Percentiles rank a stretch among this genome's conserved stretches.
Evolutionary conservation across 768 basidiomycete species (phyloP).

Genomic region (Hebeloma cylindrosporum): DNA sequence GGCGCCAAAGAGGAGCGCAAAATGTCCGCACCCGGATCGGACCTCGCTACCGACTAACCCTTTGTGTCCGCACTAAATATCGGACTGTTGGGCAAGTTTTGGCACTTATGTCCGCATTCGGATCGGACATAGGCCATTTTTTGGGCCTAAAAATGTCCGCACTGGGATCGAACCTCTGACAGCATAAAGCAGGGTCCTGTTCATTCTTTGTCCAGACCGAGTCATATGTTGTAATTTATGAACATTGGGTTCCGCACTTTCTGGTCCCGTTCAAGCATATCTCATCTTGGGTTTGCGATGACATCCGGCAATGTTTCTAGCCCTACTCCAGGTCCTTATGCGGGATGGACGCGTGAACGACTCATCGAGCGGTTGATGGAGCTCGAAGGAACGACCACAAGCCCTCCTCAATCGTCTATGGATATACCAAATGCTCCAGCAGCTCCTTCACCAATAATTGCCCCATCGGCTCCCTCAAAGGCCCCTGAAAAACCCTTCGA

Average conservation of each 20-base stretch:
- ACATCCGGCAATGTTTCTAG: slow-evolving; percentile 16
- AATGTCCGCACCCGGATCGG: too few relatives aligned
- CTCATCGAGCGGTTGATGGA: slow-evolving; percentile 64
- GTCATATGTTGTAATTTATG: slow-evolving; percentile 18
- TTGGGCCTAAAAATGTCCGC: too few relatives aligned
- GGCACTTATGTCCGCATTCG: too few relatives aligned
- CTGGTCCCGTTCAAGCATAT: slow-evolving; percentile 20
- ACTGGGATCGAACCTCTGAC: too few relatives aligned
- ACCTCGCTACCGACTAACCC: too few relatives aligned
- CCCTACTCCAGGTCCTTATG: slow-evolving; percentile 37
- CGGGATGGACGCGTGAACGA: slow-evolving; percentile 52
- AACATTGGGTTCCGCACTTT: slow-evolving; percentile 17
- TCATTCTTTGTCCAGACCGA: too few relatives aligned
- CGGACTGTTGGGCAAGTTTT: too few relatives aligned
- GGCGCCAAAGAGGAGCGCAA: too few relatives aligned
- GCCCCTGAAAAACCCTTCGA: slow-evolving; percentile 43
- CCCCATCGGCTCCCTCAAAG: slow-evolving; percentile 26
- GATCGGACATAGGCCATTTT: too few relatives aligned
- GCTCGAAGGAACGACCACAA: slow-evolving; percentile 44
- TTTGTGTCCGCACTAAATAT: too few relatives aligned
- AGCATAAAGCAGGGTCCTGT: too few relatives aligned
- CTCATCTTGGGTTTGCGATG: slow-evolving; percentile 20
- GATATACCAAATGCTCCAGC: background rate
- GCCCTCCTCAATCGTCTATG: background rate
- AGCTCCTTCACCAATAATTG: slow-evolving; percentile 5